phyloP scores from a whole-genome alignment of 768 basidiomycete species.

The Kwoniella shandongensis region DNA sequence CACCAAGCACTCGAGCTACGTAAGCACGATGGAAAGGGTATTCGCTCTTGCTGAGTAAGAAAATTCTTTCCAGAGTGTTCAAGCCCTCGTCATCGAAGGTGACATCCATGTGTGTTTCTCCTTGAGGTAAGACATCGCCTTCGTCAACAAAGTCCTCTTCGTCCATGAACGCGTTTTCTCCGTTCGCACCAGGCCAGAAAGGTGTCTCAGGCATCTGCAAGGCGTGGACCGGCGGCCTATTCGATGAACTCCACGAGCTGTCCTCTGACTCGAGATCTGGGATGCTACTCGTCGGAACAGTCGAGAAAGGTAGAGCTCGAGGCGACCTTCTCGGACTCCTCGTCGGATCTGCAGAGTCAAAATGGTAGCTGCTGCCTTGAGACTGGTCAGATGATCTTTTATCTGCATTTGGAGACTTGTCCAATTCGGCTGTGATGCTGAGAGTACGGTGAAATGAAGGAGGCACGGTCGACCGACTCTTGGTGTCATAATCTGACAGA shows the following conservation, averaged over 20 bases:
- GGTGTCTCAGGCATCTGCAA: neutral
- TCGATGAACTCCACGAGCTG: too few species aligned
- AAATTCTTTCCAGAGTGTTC: conserved; percentile 84
- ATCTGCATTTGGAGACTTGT: conserved; percentile 33
- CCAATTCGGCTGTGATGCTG: conserved; percentile 24
- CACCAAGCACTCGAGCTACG: conserved; percentile 79
- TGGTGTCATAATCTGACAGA: conserved; percentile 38
- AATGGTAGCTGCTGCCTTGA: conserved; percentile 5
- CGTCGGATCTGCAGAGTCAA: conserved; percentile 4
- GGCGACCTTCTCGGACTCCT: conserved; percentile 33
- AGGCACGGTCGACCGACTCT: conserved; percentile 11
- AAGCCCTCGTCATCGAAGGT: conserved; percentile 75
- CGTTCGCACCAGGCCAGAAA: neutral
- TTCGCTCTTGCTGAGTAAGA: conserved; percentile 79
- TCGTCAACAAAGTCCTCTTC: conserved; percentile 39
- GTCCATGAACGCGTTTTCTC: conserved; percentile 11
- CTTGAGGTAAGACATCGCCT: conserved; percentile 38
- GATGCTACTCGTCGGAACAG: too few species aligned
- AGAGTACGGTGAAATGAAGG: conserved; percentile 25
- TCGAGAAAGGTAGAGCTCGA: conserved; percentile 2
- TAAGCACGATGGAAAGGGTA: conserved; percentile 68
- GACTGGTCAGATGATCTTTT: conserved; percentile 13
- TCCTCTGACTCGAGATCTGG: neutral
- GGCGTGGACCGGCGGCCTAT: neutral
- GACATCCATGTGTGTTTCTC: conserved; percentile 50